Conservation (phyloP, 371 early-diverging fungal genomes). For the Dichotomocladium elegans region DNA sequence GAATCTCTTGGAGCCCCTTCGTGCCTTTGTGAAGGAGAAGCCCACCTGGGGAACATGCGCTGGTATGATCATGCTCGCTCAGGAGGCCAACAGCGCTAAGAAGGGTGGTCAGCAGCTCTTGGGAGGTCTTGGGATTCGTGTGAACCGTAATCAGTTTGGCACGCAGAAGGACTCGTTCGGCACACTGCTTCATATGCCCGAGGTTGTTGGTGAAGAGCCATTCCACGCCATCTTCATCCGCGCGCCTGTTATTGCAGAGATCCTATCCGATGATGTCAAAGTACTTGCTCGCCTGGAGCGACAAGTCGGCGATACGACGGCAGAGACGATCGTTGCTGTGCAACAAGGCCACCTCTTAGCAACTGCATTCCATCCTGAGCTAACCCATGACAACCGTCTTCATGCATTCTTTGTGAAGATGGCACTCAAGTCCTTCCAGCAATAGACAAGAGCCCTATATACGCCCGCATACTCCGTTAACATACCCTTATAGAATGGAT, state of each 20-base stretch:
- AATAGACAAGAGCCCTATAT: neutral
- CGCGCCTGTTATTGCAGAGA: slow-evolving; percentile 83
- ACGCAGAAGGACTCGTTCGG: slow-evolving; percentile 89
- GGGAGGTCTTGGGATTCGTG: slow-evolving; percentile 79
- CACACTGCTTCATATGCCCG: slow-evolving; percentile 61
- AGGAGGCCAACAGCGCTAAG: slow-evolving; percentile 71
- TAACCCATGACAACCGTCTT: slow-evolving; percentile 81
- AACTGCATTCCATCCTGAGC: slow-evolving; percentile 94
- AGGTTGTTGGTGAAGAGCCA: slow-evolving; percentile 40
- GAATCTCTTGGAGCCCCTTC: slow-evolving; percentile 71
- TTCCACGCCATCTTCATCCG: slow-evolving; percentile 93
- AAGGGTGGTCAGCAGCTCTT: slow-evolving; percentile 83
- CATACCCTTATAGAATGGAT: too few relatives aligned
- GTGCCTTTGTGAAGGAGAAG: slow-evolving; percentile 68
- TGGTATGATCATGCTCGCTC: slow-evolving; percentile 89
- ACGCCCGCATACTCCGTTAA: neutral
- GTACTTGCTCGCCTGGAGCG: slow-evolving; percentile 58
- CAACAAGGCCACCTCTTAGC: slow-evolving; percentile 83
- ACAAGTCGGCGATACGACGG: slow-evolving; percentile 43
- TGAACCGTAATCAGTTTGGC: slow-evolving; percentile 93
- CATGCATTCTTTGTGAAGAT: slow-evolving; percentile 79
- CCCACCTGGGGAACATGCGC: slow-evolving; percentile 97
- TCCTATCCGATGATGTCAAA: slow-evolving; percentile 64
- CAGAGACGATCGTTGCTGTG: slow-evolving; percentile 82
- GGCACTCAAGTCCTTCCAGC: slow-evolving; percentile 25